Evolutionary conservation across 1,284 basidiomycete species (phyloP), one percentile per base, ranked within the genome.

Genomic region (Termitomyces sp.): DNA sequence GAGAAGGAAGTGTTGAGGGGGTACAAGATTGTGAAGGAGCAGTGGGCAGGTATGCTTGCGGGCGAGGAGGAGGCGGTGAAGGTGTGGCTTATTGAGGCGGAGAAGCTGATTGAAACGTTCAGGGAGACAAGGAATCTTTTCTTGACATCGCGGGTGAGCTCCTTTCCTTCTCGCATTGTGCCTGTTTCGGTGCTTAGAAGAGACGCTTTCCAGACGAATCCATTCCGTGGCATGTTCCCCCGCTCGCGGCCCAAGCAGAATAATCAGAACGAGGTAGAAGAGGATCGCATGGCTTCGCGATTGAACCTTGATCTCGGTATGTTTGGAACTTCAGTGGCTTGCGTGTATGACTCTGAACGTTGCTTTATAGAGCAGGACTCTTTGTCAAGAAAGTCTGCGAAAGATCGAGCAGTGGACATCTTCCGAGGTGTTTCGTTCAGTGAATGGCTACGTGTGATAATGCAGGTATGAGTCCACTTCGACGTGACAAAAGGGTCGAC

Each of bases 351-450:
- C 8, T 19, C 24, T 33, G 31, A 24, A 39, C 24, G 5, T 41
- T 7, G n/a, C 24, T 13, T 19, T 48, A 19, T 49, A 84, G 82
- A 82, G 58, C 76, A 77, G 12, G 81, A 81, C 52, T 75, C 62
- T 40, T 62, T 75, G 40, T 60, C 69, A 7, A 69, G 67, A 47
- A 73, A 65, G 56, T 61, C 57, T 51, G 62, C 71, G 71, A 65
- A 69, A 71, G 57, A 67, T 43, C 59, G 72, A 55, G 78, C 73
- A 44, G 77, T 84, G 0, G 74, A 82, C 49, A 72, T 80, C 1
- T 98, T 96, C 68, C 84, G 94, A 5, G 89, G 90, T 0, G 77
- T 97, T n/a, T 77, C 77, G 1, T 90, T 94, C 61, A 86, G 90
- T 55, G 85, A 91, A 50, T 98, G 96, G 96, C 69, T 96, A 48